Base-by-base conservation (phyloP, 371 early-diverging fungal genomes). In the Circinella minor region DNA sequence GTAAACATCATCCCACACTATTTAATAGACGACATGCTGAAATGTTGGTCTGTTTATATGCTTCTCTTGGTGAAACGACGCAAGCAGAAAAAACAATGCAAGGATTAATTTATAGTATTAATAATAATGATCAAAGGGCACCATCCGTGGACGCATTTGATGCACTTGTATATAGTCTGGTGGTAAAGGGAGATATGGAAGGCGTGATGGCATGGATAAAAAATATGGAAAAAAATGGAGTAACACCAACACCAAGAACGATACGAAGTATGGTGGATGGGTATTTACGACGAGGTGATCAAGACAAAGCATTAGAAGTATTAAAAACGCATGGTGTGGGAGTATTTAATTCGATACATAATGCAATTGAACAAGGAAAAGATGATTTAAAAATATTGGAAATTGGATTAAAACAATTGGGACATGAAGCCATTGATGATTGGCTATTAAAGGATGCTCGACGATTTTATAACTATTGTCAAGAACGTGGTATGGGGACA, bases 81-180 rank as follows among this genome's bases (percentile, higher is more conserved):
- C 55, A 63, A 36, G 78, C 80, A 4, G 65, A 67, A 11, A 47
- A 64, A 14, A 18, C 78, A 11, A 36, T 77, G n/a, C 27, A 55
- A 57, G 69, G 63, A 34, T 49, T 47, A 63, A 49, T 63, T 2
- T 9, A 8, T 48, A 65, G 36, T 10, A 74, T 69, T 13, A 49
- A 27, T 36, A 46, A 8, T 39, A 65, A 36, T 7, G 73, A 71
- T 10, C 51, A 27, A 34, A 46, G 15, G 18, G 74, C 78, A 4
- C 66, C 72, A 2, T 61, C 71, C 4, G 64, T 48, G 17, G 70
- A 27, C 27, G 27, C 77, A 0, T 80, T 70, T 67, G 75, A 77
- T 17, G 55, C 69, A 10, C 55, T 85, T 6, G 71, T 87, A 10
- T 59, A 69, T 13, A 61, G 77, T 3, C 60, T 79, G 37, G 76